Conservation (phyloP, 108 stramenopile genomes). For the Skeletonema tropicum region DNA sequence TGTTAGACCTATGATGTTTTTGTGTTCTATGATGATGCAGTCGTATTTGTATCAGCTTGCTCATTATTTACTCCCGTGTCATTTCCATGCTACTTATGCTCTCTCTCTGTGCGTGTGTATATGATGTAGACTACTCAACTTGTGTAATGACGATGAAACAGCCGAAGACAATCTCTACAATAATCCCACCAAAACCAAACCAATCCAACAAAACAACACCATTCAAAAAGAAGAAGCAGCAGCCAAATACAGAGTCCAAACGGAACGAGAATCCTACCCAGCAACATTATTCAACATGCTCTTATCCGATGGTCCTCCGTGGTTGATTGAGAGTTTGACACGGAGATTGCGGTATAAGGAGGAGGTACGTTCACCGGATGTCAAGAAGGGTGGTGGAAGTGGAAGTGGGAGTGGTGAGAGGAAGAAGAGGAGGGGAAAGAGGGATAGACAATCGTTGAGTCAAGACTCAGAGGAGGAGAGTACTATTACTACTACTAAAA, state of each 20-base stretch:
- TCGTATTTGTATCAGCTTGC: too few species aligned
- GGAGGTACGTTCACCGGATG: conserved; percentile 19
- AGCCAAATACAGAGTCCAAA: conserved; percentile 72
- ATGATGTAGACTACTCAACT: conserved; percentile 51
- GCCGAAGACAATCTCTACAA: conserved; percentile 48
- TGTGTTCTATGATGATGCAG: too few species aligned
- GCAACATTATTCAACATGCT: conserved; percentile 79
- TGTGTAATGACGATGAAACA: conserved; percentile 83
- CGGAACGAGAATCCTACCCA: conserved; percentile 86
- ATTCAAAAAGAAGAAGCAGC: conserved; percentile 52
- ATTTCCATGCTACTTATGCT: too few species aligned
- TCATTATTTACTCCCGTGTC: too few species aligned
- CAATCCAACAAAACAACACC: background rate
- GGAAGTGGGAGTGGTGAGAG: background rate
- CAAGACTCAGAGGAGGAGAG: background rate
- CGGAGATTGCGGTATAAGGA: conserved; percentile 18
- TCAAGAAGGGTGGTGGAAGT: background rate
- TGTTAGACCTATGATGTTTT: too few species aligned
- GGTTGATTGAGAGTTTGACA: conserved; percentile 39
- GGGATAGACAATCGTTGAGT: conserved; percentile 14
- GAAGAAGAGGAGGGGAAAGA: conserved; percentile 21
- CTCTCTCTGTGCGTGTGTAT: too few species aligned
- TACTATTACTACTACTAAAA: background rate
- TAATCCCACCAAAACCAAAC: conserved; percentile 9
- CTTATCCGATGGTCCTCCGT: conserved; percentile 58